phyloP scores from a whole-genome alignment of 768 basidiomycete genomes.

The Russula vinacea region DNA sequence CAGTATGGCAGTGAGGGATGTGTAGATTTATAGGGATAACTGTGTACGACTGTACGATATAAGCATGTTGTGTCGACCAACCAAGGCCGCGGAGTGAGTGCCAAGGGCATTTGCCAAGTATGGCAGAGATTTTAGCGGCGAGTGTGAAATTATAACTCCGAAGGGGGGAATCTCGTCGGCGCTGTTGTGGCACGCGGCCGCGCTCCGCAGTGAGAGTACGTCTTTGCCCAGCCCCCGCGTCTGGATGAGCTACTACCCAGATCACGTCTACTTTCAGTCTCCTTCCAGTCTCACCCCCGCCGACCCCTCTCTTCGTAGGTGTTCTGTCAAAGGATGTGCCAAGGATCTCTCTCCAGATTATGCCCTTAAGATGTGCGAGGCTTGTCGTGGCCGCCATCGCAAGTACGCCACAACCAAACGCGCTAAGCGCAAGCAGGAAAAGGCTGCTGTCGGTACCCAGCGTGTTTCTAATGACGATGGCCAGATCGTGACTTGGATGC shows the following conservation, averaged over 20 bases:
- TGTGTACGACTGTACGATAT: not conserved
- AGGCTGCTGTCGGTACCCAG: slow-evolving; percentile 37
- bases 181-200: slow-evolving; percentile 12
- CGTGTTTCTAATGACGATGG: slow-evolving; percentile 19
- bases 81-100: not conserved
- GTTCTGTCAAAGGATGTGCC: slow-evolving; percentile 48
- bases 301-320: slow-evolving; percentile 29
- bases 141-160: slow-evolving; percentile 21
- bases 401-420: slow-evolving; percentile 52
- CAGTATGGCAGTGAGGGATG: not conserved
- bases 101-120: not conserved
- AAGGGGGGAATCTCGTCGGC: slow-evolving; percentile 22
- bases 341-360: slow-evolving; percentile 36
- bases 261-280: slow-evolving; percentile 30
- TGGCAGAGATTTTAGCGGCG: slow-evolving; percentile 19
- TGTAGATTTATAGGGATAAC: not conserved
- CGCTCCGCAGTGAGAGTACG: slow-evolving; percentile 10
- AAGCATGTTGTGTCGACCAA: too few species aligned
- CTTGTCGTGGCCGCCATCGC: slow-evolving; percentile 50
- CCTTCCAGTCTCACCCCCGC: not conserved
- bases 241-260: slow-evolving; percentile 32
- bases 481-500: slow-evolving; percentile 34
- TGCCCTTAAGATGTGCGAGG: slow-evolving; percentile 51
- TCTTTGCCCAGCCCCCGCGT: slow-evolving; percentile 19
- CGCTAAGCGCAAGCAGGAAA: slow-evolving; percentile 50